Evolutionary conservation across 345 rosid genomes (phyloP).

Genomic region (Citrus sp.): DNA sequence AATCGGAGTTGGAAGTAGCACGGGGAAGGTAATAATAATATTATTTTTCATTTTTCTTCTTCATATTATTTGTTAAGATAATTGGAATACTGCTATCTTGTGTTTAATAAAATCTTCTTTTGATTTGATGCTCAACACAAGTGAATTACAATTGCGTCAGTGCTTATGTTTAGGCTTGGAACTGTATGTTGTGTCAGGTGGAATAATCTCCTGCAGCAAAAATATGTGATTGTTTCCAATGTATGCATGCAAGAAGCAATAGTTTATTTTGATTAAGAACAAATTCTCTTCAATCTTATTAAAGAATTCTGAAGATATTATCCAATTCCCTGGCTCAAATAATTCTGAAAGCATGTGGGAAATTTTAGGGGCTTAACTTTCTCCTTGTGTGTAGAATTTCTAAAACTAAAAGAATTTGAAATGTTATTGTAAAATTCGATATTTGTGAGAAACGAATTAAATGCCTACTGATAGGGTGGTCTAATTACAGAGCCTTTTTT

Average conservation of each 20-base stretch:
- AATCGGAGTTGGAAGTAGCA: slow-evolving; percentile 87
- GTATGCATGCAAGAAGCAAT: not conserved
- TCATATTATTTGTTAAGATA: not conserved
- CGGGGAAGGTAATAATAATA: slow-evolving; percentile 63
- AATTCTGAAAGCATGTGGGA: not conserved
- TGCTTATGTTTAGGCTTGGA: not conserved
- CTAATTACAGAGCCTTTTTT: not conserved
- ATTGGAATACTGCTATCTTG: not conserved
- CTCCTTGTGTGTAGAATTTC: not conserved
- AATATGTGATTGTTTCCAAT: not conserved
- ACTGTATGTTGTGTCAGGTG: not conserved
- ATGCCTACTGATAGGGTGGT: not conserved
- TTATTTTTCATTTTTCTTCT: not conserved
- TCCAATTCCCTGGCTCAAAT: not conserved
- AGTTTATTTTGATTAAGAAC: not conserved
- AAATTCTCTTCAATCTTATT: not conserved
- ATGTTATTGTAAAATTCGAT: not conserved
- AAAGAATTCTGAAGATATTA: not conserved
- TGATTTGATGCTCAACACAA: not conserved
- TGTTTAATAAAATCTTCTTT: not conserved
- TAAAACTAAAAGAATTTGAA: not conserved
- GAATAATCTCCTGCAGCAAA: not conserved
- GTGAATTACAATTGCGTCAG: not conserved
- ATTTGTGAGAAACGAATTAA: not conserved
- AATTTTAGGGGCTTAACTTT: not conserved